Evolutionary conservation across 306 rosid species (phyloP).

Genomic region (Cucumis cinereus): DNA sequence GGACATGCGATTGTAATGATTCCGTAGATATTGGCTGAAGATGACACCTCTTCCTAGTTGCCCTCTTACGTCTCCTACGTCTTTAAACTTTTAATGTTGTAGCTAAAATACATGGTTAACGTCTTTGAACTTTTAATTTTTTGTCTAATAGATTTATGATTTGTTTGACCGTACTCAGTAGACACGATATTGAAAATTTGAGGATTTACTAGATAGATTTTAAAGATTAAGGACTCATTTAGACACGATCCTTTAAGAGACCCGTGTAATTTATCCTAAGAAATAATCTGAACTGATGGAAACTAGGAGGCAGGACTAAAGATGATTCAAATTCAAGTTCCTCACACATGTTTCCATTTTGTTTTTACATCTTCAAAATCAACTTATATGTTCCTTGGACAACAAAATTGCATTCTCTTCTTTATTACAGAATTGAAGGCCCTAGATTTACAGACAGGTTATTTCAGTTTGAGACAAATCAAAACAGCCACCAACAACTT

Average conservation of each 20-base stretch:
- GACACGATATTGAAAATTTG: neutral
- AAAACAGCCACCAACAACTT: slow-evolving; percentile 13
- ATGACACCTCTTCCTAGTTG: too few relatives aligned
- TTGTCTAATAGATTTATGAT: neutral
- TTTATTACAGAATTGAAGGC: slow-evolving; percentile 9
- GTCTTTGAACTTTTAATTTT: neutral
- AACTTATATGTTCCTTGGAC: neutral
- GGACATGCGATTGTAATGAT: too few relatives aligned
- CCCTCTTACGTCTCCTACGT: neutral
- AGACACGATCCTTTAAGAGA: neutral
- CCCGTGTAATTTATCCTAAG: neutral
- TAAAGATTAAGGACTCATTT: neutral
- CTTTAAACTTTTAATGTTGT: neutral
- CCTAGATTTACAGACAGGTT: slow-evolving; percentile 11
- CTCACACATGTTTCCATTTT: neutral
- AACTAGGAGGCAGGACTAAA: neutral
- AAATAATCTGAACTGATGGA: neutral
- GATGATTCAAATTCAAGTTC: neutral
- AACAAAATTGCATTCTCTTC: neutral
- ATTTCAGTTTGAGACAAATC: slow-evolving; percentile 15
- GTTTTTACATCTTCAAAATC: neutral
- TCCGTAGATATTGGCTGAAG: too few relatives aligned
- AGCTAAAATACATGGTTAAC: neutral
- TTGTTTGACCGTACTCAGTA: neutral
- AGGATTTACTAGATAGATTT: neutral